Conservation (phyloP, 495 filamentous ascomycete species). For the Oidiodendron maius region DNA sequence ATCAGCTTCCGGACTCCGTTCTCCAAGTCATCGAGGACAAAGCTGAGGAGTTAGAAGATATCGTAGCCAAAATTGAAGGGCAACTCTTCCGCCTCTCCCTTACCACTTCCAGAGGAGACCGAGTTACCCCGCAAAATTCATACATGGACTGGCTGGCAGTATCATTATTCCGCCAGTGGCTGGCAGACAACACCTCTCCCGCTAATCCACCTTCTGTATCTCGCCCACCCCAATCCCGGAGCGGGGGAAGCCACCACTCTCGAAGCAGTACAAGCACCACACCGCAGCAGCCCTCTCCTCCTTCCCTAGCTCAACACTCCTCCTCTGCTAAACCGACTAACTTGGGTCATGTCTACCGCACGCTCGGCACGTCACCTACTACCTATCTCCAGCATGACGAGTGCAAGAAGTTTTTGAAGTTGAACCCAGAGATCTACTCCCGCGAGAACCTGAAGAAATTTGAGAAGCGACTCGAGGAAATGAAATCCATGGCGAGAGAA, state of each 20-base stretch:
- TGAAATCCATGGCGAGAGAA: slow-evolving; percentile 76
- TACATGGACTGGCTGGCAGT: slow-evolving; percentile 87
- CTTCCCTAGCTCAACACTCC: slow-evolving; percentile 25
- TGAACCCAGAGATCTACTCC: slow-evolving; percentile 61
- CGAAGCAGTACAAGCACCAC: slow-evolving; percentile 14
- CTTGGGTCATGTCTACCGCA: slow-evolving; percentile 64
- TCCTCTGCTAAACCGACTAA: slow-evolving; percentile 31
- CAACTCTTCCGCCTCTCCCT: slow-evolving; percentile 75
- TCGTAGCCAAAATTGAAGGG: slow-evolving; percentile 50
- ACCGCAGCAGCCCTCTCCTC: slow-evolving; percentile 6
- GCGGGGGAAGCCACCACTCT: slow-evolving; percentile 15
- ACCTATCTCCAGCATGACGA: slow-evolving; percentile 79
- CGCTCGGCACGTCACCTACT: slow-evolving; percentile 54
- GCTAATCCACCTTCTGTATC: slow-evolving; percentile 31
- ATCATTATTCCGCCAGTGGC: slow-evolving; percentile 81
- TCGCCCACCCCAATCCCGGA: slow-evolving; percentile 10
- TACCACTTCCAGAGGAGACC: slow-evolving; percentile 72
- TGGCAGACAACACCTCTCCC: slow-evolving; percentile 72
- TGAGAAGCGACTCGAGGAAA: slow-evolving; percentile 78
- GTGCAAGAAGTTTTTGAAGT: slow-evolving; percentile 79
- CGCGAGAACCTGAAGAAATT: slow-evolving; percentile 75
- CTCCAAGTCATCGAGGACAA: slow-evolving; percentile 89
- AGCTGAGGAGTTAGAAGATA: slow-evolving; percentile 62
- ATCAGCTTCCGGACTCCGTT: slow-evolving; percentile 63
- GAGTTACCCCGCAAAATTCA: slow-evolving; percentile 67